Percentiles rank a stretch among this genome's conserved stretches.
Conservation (phyloP, 2,329 filamentous ascomycete species). For the Xylaria sp. region DNA sequence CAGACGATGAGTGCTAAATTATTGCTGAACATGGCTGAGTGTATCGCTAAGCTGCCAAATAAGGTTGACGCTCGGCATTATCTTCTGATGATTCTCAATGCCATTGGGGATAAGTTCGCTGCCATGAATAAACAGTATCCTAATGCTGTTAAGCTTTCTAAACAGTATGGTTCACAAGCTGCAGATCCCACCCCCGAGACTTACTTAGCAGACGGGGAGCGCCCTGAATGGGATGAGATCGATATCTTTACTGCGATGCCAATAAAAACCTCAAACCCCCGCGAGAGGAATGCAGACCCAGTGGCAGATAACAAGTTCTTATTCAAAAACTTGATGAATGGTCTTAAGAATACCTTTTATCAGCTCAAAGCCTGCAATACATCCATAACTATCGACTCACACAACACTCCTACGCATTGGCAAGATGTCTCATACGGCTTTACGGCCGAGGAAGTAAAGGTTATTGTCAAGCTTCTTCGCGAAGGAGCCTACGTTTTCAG, state of each 20-base stretch:
- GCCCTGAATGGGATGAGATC: slow-evolving; percentile 96
- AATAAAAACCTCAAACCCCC: slow-evolving; percentile 92
- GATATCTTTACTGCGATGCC: slow-evolving; percentile 97
- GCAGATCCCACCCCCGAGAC: slow-evolving; percentile 73
- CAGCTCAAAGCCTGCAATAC: slow-evolving; percentile 92
- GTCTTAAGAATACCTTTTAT: slow-evolving; percentile 95
- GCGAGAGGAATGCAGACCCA: slow-evolving; percentile 88
- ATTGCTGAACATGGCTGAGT: slow-evolving; percentile 97
- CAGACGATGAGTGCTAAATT: slow-evolving; percentile 99
- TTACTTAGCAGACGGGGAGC: slow-evolving; percentile 84
- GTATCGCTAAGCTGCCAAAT: slow-evolving; percentile 91
- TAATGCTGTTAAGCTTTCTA: slow-evolving; percentile 94
- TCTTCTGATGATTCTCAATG: slow-evolving; percentile 95
- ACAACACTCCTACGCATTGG: slow-evolving; percentile 89
- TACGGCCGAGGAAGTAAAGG: slow-evolving; percentile 94
- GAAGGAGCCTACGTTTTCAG: slow-evolving; percentile 96
- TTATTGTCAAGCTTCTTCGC: slow-evolving; percentile 96
- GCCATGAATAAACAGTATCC: slow-evolving; percentile 97
- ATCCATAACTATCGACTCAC: slow-evolving; percentile 74
- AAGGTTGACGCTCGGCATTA: slow-evolving; percentile 96
- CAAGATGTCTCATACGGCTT: slow-evolving; percentile 96
- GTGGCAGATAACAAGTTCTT: slow-evolving; percentile 98
- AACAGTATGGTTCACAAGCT: slow-evolving; percentile 77
- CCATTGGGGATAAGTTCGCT: slow-evolving; percentile 97
- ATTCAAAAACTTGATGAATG: slow-evolving; percentile 96